phyloP scores from a whole-genome alignment of 2,329 filamentous ascomycete species.

The Hysterium pulicare region DNA sequence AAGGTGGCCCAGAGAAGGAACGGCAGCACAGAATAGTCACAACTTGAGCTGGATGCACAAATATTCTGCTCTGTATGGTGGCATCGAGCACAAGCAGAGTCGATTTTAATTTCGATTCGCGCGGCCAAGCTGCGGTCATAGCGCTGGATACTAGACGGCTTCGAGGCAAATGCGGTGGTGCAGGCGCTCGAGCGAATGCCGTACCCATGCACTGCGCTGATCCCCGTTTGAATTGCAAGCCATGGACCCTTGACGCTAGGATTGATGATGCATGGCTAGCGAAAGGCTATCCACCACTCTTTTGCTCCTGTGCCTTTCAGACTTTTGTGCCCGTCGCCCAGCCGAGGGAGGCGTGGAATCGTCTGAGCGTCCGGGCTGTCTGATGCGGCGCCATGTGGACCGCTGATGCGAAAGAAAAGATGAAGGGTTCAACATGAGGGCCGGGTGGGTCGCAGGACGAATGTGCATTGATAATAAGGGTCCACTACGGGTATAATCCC shows the following conservation, averaged over 20 bases:
- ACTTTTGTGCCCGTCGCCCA: no score
- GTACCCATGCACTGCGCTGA: slow-evolving; percentile 3
- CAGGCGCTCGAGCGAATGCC: slow-evolving; percentile 3
- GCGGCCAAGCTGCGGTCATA: not conserved
- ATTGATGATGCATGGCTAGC: no score
- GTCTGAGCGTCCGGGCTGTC: not conserved
- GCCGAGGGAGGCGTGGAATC: no score
- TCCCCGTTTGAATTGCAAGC: slow-evolving; percentile 5
- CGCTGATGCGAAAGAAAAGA: no score
- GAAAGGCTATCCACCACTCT: no score
- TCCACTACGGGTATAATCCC: no score
- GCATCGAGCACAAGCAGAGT: not conserved
- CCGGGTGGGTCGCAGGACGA: no score
- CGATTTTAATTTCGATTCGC: slow-evolving; percentile 1
- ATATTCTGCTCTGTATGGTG: not conserved
- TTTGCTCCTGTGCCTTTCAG: no score
- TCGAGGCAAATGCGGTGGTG: not conserved
- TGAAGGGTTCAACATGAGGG: no score
- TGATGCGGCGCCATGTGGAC: no score
- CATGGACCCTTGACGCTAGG: not conserved
- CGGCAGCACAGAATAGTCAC: not conserved
- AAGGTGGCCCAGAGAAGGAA: no score
- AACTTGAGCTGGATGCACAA: not conserved
- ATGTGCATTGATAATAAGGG: no score
- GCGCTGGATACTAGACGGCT: slow-evolving; percentile 1